Evolutionary conservation across 306 rosid genomes (phyloP).

Genomic region (Prunus kanzakura): DNA sequence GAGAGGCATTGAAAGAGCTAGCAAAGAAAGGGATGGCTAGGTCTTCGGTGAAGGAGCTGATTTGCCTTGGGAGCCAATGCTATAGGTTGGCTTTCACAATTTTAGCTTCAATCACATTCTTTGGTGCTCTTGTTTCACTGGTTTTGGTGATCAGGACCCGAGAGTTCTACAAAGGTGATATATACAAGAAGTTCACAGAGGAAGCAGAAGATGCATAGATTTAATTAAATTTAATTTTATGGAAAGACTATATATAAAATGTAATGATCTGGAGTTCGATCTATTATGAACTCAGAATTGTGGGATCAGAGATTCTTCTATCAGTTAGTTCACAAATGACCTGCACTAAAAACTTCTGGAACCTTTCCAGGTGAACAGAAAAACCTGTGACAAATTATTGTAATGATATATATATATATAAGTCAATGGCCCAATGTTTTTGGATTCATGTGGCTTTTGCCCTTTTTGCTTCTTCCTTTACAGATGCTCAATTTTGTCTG

Average conservation of each 20-base stretch:
- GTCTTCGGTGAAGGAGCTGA: constrained; percentile 34
- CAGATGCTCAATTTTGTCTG: background rate
- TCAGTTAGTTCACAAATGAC: too few relatives aligned
- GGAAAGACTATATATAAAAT: background rate
- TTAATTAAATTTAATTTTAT: too few relatives aligned
- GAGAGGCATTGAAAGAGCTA: constrained; percentile 30
- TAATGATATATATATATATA: too few relatives aligned
- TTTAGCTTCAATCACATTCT: constrained; percentile 32
- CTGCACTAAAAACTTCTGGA: too few relatives aligned
- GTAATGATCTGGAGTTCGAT: background rate
- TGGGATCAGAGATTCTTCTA: background rate
- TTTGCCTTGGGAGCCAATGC: constrained; percentile 31
- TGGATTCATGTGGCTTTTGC: too few relatives aligned
- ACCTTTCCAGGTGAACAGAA: too few relatives aligned
- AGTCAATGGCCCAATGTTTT: too few relatives aligned
- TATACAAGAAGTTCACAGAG: constrained; percentile 36
- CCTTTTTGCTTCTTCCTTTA: background rate
- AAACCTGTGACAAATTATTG: background rate
- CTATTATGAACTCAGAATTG: background rate
- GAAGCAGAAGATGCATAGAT: constrained; percentile 1
- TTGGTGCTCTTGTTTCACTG: constrained; percentile 30
- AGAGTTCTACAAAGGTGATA: constrained; percentile 28
- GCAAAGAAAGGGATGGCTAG: constrained; percentile 22
- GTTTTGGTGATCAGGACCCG: constrained; percentile 31
- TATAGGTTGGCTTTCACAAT: constrained; percentile 29